A percentile compares a stretch with the other conserved stretches of the same genome.
Conservation (phyloP, 306 rosid genomes). For the Cicer pinnatifidum region DNA sequence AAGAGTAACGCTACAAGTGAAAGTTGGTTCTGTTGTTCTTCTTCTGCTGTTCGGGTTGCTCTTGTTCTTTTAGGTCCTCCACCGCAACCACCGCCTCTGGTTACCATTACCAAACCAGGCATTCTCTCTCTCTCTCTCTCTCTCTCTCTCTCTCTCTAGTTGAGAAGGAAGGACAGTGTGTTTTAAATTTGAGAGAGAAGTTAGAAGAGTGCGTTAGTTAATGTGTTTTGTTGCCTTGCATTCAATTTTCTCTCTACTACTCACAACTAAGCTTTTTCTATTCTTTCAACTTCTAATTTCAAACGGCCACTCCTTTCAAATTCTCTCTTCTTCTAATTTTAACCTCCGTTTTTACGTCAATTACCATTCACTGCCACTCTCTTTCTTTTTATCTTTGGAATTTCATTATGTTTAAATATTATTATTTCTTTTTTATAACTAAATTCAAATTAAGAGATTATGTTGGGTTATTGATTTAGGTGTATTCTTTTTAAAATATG, state of each 20-base stretch:
- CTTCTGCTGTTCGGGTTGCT: constrained; percentile 49
- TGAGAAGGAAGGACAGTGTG: background rate
- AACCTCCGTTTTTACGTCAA: constrained; percentile 23
- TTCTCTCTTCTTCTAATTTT: background rate
- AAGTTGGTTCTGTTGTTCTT: constrained; percentile 71
- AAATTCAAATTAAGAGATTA: background rate
- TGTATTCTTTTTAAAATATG: background rate
- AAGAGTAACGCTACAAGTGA: constrained; percentile 62
- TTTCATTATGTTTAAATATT: too few relatives aligned
- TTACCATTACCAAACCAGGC: constrained; percentile 79
- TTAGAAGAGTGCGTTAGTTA: constrained; percentile 31
- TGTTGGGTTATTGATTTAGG: constrained; percentile 8
- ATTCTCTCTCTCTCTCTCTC: constrained; percentile 42
- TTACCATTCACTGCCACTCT: constrained; percentile 46
- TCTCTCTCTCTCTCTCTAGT: background rate
- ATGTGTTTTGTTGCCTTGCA: constrained; percentile 58
- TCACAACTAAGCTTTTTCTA: background rate
- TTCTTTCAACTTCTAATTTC: constrained; percentile 39
- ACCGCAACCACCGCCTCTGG: constrained; percentile 75
- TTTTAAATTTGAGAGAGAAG: constrained; percentile 41
- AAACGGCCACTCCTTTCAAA: constrained; percentile 83
- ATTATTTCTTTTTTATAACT: too few relatives aligned
- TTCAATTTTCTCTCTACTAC: constrained; percentile 41
- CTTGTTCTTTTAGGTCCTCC: constrained; percentile 56
- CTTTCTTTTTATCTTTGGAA: background rate